Base-by-base conservation (phyloP, 2,329 filamentous ascomycete species). In the Graphiopsis chlorocephala region DNA sequence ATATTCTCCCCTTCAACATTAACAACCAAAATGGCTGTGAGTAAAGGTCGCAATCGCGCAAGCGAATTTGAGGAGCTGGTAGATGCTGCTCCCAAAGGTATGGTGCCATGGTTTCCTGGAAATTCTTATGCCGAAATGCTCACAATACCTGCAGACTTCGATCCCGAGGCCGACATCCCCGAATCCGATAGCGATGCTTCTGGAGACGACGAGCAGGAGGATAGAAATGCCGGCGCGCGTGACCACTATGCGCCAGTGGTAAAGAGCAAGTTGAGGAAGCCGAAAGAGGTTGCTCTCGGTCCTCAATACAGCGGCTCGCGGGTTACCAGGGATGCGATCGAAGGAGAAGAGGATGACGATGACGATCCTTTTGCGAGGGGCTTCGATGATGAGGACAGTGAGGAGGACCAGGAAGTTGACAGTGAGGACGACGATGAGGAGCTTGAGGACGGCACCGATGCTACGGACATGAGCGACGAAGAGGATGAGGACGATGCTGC, bases 181-280 rank as follows among this genome's bases (percentile, higher is more conserved):
- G 64, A 62, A 25, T 66, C 67, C 85, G 83, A 83, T 17, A 78
- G 78, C 67, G 83, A 83, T n/a, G 84, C 83, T 64, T 84, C 85
- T 63, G 83, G 77, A 25, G 79, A 79, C 64, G 77, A 71, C 47
- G 33, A 42, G 70, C 23, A 45, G 28, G 61, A 64, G 15, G 61
- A 57, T 7, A 57, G 55, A 14, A 81, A 75, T 12, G 78, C 85
- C 66, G 83, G 83, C 12, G 92, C 90, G 23, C 90, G 93, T 33
- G 94, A 97, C 72, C 94, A 98, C 76, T 98, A 98, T 75, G 85
- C 90, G 50, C 78, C 84, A 61, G 91, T 97, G 33, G 90, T 88
- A 23, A 95, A 93, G 82, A 95, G 90, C 80, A 94, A 91, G 75
- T 81, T 97, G 70, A 88, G 92, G 68, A 89, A 91, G 74, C 87